Evolutionary conservation across 2,329 filamentous ascomycete genomes (phyloP).

Genomic region (Sarocladium brachiariae): DNA sequence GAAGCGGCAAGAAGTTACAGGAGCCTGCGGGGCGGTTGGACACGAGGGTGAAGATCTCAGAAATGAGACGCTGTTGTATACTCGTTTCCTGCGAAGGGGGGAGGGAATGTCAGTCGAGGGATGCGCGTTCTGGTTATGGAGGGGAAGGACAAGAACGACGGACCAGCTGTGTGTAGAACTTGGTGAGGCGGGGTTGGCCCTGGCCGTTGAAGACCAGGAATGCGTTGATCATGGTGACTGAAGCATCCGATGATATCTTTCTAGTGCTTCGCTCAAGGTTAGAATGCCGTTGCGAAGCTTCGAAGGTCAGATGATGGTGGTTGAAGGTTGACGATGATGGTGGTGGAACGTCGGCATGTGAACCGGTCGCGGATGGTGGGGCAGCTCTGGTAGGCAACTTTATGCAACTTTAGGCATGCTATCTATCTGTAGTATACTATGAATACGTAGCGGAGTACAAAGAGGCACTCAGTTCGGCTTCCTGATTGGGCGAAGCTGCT

Average conservation of each 20-base stretch:
- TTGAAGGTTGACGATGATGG: background rate
- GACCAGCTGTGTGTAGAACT: conserved; percentile 97
- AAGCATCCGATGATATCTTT: background rate
- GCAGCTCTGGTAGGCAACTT: background rate
- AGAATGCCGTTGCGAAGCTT: too few relatives aligned
- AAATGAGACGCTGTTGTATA: conserved; percentile 93
- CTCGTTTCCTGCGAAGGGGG: conserved; percentile 68
- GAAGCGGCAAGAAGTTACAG: conserved; percentile 91
- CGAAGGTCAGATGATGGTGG: background rate
- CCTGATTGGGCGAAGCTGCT: background rate
- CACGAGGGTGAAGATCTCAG: conserved; percentile 94
- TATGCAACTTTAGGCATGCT: too few relatives aligned
- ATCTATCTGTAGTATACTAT: too few relatives aligned
- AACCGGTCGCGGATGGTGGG: conserved; percentile 3
- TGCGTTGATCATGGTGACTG: conserved; percentile 80
- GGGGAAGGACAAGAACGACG: conserved; percentile 11
- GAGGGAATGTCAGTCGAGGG: conserved; percentile 9
- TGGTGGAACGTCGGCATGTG: background rate
- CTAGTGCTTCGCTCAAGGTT: too few relatives aligned
- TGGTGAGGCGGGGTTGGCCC: conserved; percentile 91
- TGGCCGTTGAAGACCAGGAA: conserved; percentile 98
- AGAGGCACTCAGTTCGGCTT: too few relatives aligned
- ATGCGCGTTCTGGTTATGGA: too few relatives aligned
- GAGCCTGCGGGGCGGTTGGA: conserved; percentile 84
- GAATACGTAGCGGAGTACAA: too few relatives aligned